Conservation (phyloP, 75 land plant species). For the Pseudotsuga menziesii region DNA sequence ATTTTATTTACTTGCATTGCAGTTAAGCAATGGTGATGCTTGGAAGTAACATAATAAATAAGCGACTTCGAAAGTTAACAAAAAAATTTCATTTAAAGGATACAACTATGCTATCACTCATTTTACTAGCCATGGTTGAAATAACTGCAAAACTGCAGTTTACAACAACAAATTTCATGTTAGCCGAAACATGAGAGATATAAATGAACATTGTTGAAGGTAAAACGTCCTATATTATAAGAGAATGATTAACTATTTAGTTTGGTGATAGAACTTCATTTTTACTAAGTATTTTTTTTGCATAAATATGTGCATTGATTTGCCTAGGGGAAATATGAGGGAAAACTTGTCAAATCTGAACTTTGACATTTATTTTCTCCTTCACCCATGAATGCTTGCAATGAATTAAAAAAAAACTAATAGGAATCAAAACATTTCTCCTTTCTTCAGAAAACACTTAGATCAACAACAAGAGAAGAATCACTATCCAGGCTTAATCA, state of each 20-base stretch:
- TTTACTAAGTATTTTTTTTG: too few species aligned
- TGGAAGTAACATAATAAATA: not conserved
- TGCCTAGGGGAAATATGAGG: not conserved
- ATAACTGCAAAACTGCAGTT: too few species aligned
- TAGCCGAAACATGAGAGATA: too few species aligned
- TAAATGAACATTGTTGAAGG: not conserved
- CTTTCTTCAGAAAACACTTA: not conserved
- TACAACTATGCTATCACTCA: slow-evolving; percentile 79
- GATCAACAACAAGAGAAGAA: not conserved
- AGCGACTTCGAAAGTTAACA: not conserved
- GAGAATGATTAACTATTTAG: not conserved
- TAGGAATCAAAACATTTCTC: not conserved
- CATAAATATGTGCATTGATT: not conserved
- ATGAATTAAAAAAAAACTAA: not conserved
- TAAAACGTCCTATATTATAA: not conserved
- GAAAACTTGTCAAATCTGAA: not conserved
- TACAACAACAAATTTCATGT: too few species aligned
- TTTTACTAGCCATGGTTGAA: too few species aligned
- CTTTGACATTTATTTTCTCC: not conserved
- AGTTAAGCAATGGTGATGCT: slow-evolving; percentile 15
- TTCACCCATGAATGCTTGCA: not conserved
- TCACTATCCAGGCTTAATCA: not conserved
- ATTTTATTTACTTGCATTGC: slow-evolving; percentile 53
- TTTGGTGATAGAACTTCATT: not conserved
- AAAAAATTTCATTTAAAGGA: slow-evolving; percentile 15